These are phyloP conservation scores for Psidium friedrichsthalianum DNA, from an alignment of 345 rosid genomes.

Conservation along the genomic window DNA sequence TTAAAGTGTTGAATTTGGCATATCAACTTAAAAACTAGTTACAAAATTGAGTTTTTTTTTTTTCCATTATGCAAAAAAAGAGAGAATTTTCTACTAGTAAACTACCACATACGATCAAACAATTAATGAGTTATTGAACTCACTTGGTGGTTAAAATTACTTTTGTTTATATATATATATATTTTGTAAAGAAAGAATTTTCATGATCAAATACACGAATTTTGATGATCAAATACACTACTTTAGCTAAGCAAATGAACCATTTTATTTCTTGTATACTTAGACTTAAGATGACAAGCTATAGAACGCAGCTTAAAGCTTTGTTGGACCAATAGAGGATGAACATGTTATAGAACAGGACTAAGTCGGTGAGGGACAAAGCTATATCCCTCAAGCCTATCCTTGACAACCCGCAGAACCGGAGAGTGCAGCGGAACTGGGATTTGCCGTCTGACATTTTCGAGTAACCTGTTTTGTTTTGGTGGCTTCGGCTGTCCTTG, in stretches of 20 bases:
- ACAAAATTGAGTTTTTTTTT: not conserved
- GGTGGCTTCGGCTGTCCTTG: too few species aligned
- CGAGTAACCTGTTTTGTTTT: too few species aligned
- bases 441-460: too few species aligned
- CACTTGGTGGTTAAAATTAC: not conserved
- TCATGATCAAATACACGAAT: too few species aligned
- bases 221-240: not conserved
- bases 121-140: not conserved
- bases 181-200: not conserved
- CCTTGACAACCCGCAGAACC: too few species aligned
- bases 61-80: not conserved
- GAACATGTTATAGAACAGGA: too few species aligned
- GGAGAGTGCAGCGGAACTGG: too few species aligned
- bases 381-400: too few species aligned
- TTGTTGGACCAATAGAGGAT: not conserved
- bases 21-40: not conserved
- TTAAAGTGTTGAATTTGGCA: not conserved
- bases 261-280: not conserved
- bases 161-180: not conserved
- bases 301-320: not conserved
- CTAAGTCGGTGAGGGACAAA: too few species aligned
- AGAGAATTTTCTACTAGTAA: not conserved
- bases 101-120: not conserved
- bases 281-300: not conserved
- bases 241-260: not conserved